Percentiles rank a stretch among this genome's conserved stretches.
Evolutionary conservation across 371 early-diverging fungal species (phyloP).

Genomic region (Syncephalastrum contaminatum): DNA sequence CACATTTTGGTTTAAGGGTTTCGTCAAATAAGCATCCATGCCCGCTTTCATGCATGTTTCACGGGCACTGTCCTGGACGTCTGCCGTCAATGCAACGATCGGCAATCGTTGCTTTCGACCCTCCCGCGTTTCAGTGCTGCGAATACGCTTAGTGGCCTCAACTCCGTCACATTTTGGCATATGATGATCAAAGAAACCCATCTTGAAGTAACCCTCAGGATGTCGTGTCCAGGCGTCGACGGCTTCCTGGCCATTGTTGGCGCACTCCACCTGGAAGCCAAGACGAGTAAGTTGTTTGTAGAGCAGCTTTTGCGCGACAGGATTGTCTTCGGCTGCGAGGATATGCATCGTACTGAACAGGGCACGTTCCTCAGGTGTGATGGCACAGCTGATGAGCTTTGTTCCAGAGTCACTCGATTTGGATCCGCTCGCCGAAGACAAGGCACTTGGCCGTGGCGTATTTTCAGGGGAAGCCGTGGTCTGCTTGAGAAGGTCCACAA

Average conservation of each 20-base stretch:
- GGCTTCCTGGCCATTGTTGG: slow-evolving; percentile 47
- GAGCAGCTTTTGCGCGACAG: slow-evolving; percentile 44
- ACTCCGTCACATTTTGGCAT: slow-evolving; percentile 55
- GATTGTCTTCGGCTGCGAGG: slow-evolving; percentile 49
- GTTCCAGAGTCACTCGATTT: slow-evolving; percentile 9
- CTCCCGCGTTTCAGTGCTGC: slow-evolving; percentile 29
- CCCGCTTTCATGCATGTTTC: slow-evolving; percentile 9
- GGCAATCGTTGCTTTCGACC: slow-evolving; percentile 16
- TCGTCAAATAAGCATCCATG: slow-evolving; percentile 14
- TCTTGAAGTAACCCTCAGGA: slow-evolving; percentile 28
- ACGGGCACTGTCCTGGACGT: slow-evolving; percentile 17
- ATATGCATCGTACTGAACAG: slow-evolving; percentile 36
- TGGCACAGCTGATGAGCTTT: slow-evolving; percentile 2
- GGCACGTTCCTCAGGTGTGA: slow-evolving; percentile 31
- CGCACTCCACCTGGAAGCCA: slow-evolving; percentile 42
- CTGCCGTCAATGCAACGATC: slow-evolving; percentile 13
- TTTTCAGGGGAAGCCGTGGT: background rate
- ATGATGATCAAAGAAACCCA: slow-evolving; percentile 51
- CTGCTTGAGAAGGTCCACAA: slow-evolving; percentile 27
- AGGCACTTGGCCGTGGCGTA: background rate
- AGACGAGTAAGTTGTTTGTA: slow-evolving; percentile 41
- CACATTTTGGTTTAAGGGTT: slow-evolving; percentile 6
- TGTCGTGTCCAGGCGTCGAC: slow-evolving; percentile 33
- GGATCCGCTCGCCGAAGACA: background rate
- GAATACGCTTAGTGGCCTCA: slow-evolving; percentile 41